phyloP scores from a whole-genome alignment of 345 rosid genomes.

The rapeseed (Brassica napus) region DNA sequence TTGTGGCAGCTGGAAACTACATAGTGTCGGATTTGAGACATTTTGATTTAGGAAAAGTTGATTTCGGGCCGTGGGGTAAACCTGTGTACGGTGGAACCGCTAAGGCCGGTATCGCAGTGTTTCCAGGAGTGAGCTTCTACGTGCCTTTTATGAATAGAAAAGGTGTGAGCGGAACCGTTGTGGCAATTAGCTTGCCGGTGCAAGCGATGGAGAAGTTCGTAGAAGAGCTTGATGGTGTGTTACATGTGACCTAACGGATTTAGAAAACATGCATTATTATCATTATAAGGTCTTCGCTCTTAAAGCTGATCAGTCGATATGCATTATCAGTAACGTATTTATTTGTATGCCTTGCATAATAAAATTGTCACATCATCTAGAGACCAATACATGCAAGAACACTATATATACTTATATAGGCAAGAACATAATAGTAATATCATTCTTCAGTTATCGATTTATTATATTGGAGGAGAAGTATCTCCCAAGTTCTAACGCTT shows the following conservation, averaged over 20 bases:
- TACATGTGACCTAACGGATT: not conserved
- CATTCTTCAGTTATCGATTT: no score
- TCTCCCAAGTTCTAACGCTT: no score
- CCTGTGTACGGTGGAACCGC: slow-evolving; percentile 55
- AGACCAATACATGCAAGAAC: no score
- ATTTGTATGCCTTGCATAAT: not conserved
- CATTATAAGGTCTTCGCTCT: not conserved
- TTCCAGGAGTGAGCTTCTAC: slow-evolving; percentile 49
- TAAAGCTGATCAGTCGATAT: not conserved
- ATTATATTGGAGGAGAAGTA: no score
- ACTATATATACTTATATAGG: no score
- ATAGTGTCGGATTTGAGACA: slow-evolving; percentile 53
- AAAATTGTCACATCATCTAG: not conserved
- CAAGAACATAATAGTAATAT: no score
- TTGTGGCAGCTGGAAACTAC: slow-evolving; percentile 39
- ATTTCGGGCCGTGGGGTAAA: slow-evolving; percentile 64
- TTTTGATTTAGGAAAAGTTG: slow-evolving; percentile 44
- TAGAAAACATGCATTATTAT: not conserved
- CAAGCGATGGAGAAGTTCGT: slow-evolving; percentile 42
- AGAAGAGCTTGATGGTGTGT: slow-evolving; percentile 7
- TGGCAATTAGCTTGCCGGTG: slow-evolving; percentile 31
- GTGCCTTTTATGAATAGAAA: slow-evolving; percentile 42
- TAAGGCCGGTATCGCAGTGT: slow-evolving; percentile 43
- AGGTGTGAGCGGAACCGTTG: slow-evolving; percentile 43
- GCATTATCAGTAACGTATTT: not conserved